phyloP scores from a whole-genome alignment of 1,284 basidiomycete genomes.

The Peniophora sp. region DNA sequence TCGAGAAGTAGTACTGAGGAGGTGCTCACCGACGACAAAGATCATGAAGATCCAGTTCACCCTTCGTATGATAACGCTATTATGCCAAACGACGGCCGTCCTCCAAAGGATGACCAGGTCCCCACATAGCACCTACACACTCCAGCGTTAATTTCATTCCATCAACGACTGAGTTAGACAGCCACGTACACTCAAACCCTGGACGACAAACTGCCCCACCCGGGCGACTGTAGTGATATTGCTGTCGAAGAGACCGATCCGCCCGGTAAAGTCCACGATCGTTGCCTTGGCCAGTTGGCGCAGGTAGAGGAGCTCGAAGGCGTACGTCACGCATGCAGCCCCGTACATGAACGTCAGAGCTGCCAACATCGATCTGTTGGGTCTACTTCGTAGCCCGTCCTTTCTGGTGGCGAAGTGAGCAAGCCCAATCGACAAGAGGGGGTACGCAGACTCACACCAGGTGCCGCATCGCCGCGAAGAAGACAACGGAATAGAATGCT shows the following conservation, averaged over 20 bases:
- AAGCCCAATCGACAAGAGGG: not conserved
- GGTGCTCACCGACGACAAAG: too few relatives aligned
- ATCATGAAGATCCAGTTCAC: not conserved
- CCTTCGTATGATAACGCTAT: not conserved
- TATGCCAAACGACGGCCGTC: not conserved
- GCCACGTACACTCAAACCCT: too few relatives aligned
- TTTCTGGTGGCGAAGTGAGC: not conserved
- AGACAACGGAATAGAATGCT: too few relatives aligned
- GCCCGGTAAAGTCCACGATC: too few relatives aligned
- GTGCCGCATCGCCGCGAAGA: too few relatives aligned
- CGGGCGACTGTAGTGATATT: not conserved
- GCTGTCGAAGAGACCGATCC: too few relatives aligned
- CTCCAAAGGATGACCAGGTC: not conserved
- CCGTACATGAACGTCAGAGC: not conserved
- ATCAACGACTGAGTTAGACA: not conserved
- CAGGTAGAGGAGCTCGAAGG: not conserved
- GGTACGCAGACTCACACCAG: too few relatives aligned
- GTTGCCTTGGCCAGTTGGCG: too few relatives aligned
- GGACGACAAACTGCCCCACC: too few relatives aligned
- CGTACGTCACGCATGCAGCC: not conserved
- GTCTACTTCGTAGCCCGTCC: not conserved
- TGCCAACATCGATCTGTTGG: not conserved
- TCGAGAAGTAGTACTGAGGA: too few relatives aligned
- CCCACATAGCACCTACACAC: not conserved
- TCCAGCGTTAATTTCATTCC: too few relatives aligned